Base-by-base conservation (phyloP, 176 grass and related monocot genomes). In the Lolium multiflorum region DNA sequence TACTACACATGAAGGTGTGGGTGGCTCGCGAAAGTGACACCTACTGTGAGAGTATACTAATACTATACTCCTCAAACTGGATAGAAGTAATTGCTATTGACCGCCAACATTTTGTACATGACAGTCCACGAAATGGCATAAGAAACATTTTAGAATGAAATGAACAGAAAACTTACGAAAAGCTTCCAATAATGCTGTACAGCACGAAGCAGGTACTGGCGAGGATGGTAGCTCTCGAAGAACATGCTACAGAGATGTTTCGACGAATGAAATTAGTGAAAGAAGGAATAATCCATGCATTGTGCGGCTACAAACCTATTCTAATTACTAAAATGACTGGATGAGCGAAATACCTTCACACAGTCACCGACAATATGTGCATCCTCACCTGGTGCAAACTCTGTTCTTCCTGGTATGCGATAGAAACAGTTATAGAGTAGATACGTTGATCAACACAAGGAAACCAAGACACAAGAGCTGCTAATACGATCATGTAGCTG, bases 171-270 rank as follows among this genome's bases (percentile, higher is more conserved):
- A 91, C 91, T 91, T 99, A 99, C 97, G 91, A 72, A 91, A 99
- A 75, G 97, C 91, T 94, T 99, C 97, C 76, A 97, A 69, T 76
- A 99, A 93, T 74, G 90, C 94, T 83, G 92, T 94, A 71, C 97
- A 99, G 50, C 97, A 99, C 37, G 94, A 97, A 78, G 94, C 94
- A 74, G 97, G 97, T 43, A 99, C 97, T 4, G 97, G 97, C 35
- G 97, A 99, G 25, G 97, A 99, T 87, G 97, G 97, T 66, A 99
- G 87, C 90, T 99, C 97, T 62, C 97, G 89, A 52, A 99, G 94
- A 89, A 97, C 92, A 86, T 97, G 94, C 97, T 99, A 84, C 31
- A 93, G 20, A 63, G 9, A 70, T 78, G 60, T 69, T 41, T 83
- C 41, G 56, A 88, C 17, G 11, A 76, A 80, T 31, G 66, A n/a